Evolutionary conservation across 1,139 yeast genomes (phyloP).

Genomic region (Candida gigantensis): DNA sequence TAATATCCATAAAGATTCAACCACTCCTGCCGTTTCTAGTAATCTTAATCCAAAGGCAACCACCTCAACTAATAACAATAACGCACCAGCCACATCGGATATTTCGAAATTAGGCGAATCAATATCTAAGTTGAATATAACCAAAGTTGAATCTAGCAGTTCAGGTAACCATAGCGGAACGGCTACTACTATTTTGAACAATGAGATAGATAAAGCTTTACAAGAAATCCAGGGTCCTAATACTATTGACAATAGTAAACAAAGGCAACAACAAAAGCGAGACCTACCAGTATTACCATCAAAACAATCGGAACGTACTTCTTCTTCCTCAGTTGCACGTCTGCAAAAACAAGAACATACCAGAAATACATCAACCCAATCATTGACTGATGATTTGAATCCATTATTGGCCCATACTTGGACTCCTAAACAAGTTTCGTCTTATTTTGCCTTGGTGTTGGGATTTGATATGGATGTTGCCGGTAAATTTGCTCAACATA

Average conservation of each 20-base stretch:
- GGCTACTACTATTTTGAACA: constrained; percentile 29
- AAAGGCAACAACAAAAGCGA: no score
- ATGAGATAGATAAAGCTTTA: constrained; percentile 83
- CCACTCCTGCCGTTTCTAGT: constrained; percentile 8
- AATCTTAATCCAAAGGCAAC: constrained; percentile 8
- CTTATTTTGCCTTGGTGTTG: constrained; percentile 62
- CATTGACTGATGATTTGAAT: constrained; percentile 39
- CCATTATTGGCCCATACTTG: constrained; percentile 61
- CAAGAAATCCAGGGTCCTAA: constrained; percentile 58
- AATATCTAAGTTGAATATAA: constrained; percentile 6
- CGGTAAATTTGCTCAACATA: constrained; percentile 80
- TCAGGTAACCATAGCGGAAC: no score
- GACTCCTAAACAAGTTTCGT: constrained; percentile 84
- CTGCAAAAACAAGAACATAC: constrained; percentile 8
- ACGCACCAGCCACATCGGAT: constrained; percentile 1
- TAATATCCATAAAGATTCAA: constrained; percentile 3
- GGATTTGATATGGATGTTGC: constrained; percentile 78
- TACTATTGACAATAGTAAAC: neutral
- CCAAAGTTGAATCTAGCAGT: neutral
- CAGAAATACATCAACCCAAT: constrained; percentile 11
- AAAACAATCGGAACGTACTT: constrained; percentile 2
- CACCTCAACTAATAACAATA: neutral
- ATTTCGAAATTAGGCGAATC: constrained; percentile 7
- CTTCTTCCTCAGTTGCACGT: neutral
- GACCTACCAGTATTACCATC: no score